These are phyloP conservation scores for Hemerocallis citrina DNA, from an alignment of 106 monocot genomes.

Conservation along the genomic window DNA sequence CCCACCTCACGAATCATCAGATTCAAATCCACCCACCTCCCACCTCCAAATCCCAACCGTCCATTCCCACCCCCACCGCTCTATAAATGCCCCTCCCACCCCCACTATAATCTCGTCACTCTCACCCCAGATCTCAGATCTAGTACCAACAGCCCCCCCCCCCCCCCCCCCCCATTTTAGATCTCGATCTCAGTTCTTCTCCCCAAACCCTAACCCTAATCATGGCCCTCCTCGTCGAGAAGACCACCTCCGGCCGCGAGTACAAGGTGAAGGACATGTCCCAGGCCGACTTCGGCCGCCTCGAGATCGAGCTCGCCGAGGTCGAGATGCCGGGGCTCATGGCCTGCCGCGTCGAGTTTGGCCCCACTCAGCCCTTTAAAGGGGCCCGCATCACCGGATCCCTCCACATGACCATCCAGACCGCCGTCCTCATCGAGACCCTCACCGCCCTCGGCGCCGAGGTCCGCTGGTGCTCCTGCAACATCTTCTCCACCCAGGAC, in stretches of 20 bases:
- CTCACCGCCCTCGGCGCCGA: conserved; percentile 74
- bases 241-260: conserved; percentile 57
- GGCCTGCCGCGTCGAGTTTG: conserved; percentile 61
- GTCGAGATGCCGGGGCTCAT: conserved; percentile 80
- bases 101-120: not conserved
- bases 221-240: conserved; percentile 55
- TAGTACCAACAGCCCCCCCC: not conserved
- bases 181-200: not conserved
- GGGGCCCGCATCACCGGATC: conserved; percentile 66
- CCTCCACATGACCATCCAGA: conserved; percentile 86
- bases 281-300: conserved; percentile 71
- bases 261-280: conserved; percentile 81
- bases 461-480: conserved; percentile 86
- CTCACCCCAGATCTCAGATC: conserved; percentile 2
- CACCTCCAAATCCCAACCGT: not conserved
- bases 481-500: conserved; percentile 80
- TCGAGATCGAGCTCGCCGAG: conserved; percentile 80
- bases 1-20: too few species aligned
- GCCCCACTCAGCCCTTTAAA: conserved; percentile 52
- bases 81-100: not conserved
- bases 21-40: too few species aligned
- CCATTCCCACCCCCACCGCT: not conserved
- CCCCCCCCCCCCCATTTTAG: not conserved
- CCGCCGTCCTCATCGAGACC: conserved; percentile 79
- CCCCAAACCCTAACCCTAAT: not conserved